Evolutionary conservation across 2,329 filamentous ascomycete genomes (phyloP), one percentile per base, ranked within the genome.

Genomic region (Botrytis elliptica): DNA sequence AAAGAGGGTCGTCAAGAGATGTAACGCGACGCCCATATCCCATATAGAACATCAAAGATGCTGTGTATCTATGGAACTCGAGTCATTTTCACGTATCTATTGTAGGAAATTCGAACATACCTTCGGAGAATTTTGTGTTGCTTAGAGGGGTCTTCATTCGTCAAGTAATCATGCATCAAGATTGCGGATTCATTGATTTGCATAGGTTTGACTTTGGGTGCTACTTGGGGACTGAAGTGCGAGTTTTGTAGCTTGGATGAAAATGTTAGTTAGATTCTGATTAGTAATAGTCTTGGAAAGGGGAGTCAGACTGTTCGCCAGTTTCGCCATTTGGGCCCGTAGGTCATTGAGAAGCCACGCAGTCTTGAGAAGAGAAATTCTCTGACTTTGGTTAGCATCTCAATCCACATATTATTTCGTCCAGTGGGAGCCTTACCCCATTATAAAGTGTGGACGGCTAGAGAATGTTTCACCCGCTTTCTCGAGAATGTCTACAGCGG

Each of bases 301-400:
- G 59, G 59, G 22, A 18, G 36, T 40, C 59, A 40, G 7, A 62
- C 59, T 38, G 59, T 62, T 62, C 59, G 59, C 59, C 59, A 62
- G 38, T 62, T 62, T 62, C 59, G 22, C 59, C 59, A 62, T 40
- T 62, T 62, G 16, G 59, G 59, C 36, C 36, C 59, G 59, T 62
- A 62, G 22, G 59, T 62, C 59, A 62, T 62, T 62, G 59, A 62
- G 36, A 62, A 62, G 59, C 59, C 59, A 62, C 59, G 59, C 59
- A 62, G 36, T 25, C 59, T 62, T 40, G 59, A 62, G 25, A 62
- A 62, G 36, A 62, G 59, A 40, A 62, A 62, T 38, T 62, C 59
- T 0, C 59, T 62, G 18, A 62, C 2, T 5, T 62, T n/a, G 3
- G 12, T 62, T 25, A 62, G 22, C 36, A 40, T 62, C 22, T 14